Base-by-base conservation (phyloP, 2,329 filamentous ascomycete species). In the Tolypocladium paradoxum region DNA sequence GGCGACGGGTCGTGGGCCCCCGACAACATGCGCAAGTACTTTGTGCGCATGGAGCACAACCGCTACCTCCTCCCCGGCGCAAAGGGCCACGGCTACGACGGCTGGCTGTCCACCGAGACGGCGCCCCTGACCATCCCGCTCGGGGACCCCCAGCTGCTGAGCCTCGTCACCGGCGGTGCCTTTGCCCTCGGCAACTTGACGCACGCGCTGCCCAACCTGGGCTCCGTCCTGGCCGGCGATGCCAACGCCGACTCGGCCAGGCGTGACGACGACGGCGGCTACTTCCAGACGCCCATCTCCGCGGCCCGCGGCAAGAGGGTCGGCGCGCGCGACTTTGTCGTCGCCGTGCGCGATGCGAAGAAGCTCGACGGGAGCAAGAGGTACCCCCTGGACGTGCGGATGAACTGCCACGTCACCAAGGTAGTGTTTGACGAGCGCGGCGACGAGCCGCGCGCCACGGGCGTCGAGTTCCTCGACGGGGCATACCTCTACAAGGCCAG, bases 11-110 rank as follows among this genome's bases (percentile, higher is more conserved):
- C 78, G 0, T 86, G 83, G 82, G 66, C 70, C 0, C 70, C 81
- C 0, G 67, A 70, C 6, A 81, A 81, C 55, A 85, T 86, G 81
- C 73, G 81, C 55, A 69, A 75, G 56, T 83, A 84, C 65, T 80
- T 79, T 54, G 64, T 71, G 60, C 76, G 73, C 60, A 63, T 85
- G 12, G 82, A 86, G 67, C 72, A 73, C 47, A 77, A 77, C 68
- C 61, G 71, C 31, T 81, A 84, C 62, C 52, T 62, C 22, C 53
- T 56, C 33, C 53, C 53, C 8, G 50, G 49, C 4, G n/a, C 55
- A 62, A 50, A 45, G 40, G 80, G 79, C 6, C 82, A 85, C 58
- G 82, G 82, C 14, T 78, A 73, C 56, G 60, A 74, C 33, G 82
- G 81, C 27, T 84, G 80, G 81, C 70, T 83, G 20, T 64, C 66